phyloP scores from a whole-genome alignment of 2,329 filamentous ascomycete species.

The Pezicula neosporulosa region DNA sequence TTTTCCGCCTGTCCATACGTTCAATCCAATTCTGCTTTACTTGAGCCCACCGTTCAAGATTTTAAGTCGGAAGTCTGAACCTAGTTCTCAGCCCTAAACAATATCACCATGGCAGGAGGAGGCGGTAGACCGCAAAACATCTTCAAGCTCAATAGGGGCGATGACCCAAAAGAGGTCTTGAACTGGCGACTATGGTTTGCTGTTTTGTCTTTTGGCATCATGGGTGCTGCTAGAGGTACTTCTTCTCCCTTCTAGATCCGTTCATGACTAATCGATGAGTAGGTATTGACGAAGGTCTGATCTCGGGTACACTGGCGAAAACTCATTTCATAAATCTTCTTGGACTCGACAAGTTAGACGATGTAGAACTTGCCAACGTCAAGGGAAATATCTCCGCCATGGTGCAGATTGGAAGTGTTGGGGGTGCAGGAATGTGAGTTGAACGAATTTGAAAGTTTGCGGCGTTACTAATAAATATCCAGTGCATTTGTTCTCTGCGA shows the following conservation, averaged over 20 bases:
- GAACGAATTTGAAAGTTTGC: background rate
- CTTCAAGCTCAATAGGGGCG: slow-evolving; percentile 60
- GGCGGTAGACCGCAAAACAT: slow-evolving; percentile 57
- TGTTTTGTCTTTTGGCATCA: slow-evolving; percentile 68
- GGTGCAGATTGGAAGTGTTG: slow-evolving; percentile 77
- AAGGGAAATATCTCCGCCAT: slow-evolving; percentile 76
- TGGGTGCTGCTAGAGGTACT: slow-evolving; percentile 68
- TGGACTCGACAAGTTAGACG: slow-evolving; percentile 49
- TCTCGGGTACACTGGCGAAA: slow-evolving; percentile 68
- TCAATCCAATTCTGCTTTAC: background rate
- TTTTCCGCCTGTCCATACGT: background rate
- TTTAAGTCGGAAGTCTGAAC: background rate
- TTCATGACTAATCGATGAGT: background rate
- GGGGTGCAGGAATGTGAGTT: slow-evolving; percentile 58
- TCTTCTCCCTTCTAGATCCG: background rate
- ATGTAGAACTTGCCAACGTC: slow-evolving; percentile 58
- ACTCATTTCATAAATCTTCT: slow-evolving; percentile 59
- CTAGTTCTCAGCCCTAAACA: too few relatives aligned
- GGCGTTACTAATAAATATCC: background rate
- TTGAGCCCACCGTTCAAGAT: background rate
- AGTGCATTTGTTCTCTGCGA: slow-evolving; percentile 59
- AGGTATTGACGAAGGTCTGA: slow-evolving; percentile 72
- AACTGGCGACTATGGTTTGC: slow-evolving; percentile 80
- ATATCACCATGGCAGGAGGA: slow-evolving; percentile 42
- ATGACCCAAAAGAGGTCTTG: slow-evolving; percentile 66